Percentiles rank a stretch among this genome's conserved stretches.
phyloP scores from a whole-genome alignment of 176 grass and related monocot genomes.

The Pontederia paniculata region DNA sequence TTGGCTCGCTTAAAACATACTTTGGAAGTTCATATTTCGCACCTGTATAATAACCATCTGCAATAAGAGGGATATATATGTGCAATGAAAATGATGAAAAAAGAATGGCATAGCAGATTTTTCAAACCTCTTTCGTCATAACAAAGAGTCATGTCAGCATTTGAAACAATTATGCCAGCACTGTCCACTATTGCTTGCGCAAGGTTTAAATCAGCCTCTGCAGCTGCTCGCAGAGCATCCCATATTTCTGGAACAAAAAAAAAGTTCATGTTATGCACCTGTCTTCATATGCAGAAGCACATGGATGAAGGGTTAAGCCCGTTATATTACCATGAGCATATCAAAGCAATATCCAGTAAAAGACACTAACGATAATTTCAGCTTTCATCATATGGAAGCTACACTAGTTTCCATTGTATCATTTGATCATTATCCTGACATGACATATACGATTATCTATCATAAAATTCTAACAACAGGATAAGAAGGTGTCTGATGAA shows the following conservation, averaged over 20 bases:
- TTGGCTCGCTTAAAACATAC: slow-evolving; percentile 62
- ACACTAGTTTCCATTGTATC: no score
- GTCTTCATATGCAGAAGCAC: not conserved
- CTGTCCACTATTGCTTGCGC: slow-evolving; percentile 55
- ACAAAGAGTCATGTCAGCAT: slow-evolving; percentile 53
- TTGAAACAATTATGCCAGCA: slow-evolving; percentile 61
- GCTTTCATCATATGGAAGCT: no score
- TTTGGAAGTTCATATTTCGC: slow-evolving; percentile 83
- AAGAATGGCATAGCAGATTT: not conserved
- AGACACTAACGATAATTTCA: no score
- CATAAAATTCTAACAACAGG: no score
- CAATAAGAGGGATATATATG: not conserved
- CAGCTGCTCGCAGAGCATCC: slow-evolving; percentile 59
- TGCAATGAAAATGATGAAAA: not conserved
- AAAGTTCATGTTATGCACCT: not conserved
- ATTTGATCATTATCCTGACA: no score
- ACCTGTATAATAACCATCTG: slow-evolving; percentile 26
- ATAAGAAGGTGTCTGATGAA: no score
- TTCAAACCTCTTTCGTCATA: slow-evolving; percentile 60
- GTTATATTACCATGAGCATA: no score
- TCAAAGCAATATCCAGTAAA: no score
- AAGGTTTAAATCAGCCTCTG: slow-evolving; percentile 49
- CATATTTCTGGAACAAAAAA: slow-evolving; percentile 44
- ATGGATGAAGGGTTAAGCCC: not conserved
- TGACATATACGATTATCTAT: no score